Evolutionary conservation across 768 basidiomycete genomes (phyloP).

Genomic region (Hydnomerulius pinastri): DNA sequence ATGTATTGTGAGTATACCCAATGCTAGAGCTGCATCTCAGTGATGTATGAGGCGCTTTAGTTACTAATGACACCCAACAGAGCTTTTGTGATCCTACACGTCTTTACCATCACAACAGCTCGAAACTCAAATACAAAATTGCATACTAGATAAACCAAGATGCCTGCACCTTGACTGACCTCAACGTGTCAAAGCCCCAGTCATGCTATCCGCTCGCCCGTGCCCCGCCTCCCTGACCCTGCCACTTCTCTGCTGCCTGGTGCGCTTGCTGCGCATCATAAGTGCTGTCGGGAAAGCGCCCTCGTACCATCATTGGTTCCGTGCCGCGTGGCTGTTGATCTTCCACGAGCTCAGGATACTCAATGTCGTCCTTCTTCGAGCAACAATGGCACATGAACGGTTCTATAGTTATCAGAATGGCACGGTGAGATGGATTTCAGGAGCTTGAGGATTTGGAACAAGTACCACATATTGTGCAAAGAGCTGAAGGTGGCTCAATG

Average conservation of each 20-base stretch:
- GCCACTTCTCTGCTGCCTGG: neutral
- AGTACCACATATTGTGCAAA: constrained; percentile 20
- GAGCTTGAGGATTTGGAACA: neutral
- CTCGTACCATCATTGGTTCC: constrained; percentile 15
- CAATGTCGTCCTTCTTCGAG: constrained; percentile 9
- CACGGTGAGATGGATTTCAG: constrained; percentile 1
- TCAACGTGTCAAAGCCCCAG: too few relatives aligned
- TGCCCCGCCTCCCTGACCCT: constrained; percentile 22
- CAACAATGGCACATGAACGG: constrained; percentile 15
- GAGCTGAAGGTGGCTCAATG: constrained; percentile 1
- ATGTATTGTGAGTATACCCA: neutral
- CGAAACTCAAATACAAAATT: too few relatives aligned
- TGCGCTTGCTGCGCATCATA: constrained; percentile 1
- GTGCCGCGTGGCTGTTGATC: constrained; percentile 16
- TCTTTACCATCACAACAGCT: neutral
- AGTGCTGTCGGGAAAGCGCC: constrained; percentile 9
- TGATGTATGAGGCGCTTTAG: neutral
- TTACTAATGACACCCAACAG: neutral
- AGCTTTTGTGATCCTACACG: neutral
- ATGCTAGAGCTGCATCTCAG: neutral
- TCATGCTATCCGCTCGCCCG: constrained; percentile 10
- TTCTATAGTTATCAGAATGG: constrained; percentile 2
- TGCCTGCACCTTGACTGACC: neutral
- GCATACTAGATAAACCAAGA: neutral
- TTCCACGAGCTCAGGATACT: constrained; percentile 10